Evolutionary conservation across 495 filamentous ascomycete species (phyloP).

Genomic region (Neurospora terricola): DNA sequence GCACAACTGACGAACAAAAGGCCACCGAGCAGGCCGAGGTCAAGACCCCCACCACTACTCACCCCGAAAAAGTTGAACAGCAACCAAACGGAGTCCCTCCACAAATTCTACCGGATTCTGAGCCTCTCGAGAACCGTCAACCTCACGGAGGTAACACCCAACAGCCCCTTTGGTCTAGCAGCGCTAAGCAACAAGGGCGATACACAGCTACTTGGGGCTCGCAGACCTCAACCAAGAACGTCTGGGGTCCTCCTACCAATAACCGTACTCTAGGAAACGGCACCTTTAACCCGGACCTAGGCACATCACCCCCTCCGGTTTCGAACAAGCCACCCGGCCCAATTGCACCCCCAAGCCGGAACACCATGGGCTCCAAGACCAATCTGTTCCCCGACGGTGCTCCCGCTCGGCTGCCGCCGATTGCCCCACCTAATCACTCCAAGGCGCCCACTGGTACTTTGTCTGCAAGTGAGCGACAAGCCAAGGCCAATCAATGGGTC

Average conservation of each 20-base stretch:
- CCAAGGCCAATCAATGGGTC: conserved; percentile 8
- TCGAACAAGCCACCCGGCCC: conserved; percentile 32
- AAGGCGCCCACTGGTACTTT: background rate
- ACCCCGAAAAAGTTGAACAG: conserved; percentile 7
- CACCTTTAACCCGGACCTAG: conserved; percentile 59
- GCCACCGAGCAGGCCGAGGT: conserved; percentile 4
- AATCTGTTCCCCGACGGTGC: conserved; percentile 8
- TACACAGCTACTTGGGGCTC: conserved; percentile 23
- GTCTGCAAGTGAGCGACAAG: conserved; percentile 2
- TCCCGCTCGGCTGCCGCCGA: conserved; percentile 23
- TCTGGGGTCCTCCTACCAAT: conserved; percentile 66
- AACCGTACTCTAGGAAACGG: conserved; percentile 67
- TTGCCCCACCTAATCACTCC: conserved; percentile 27
- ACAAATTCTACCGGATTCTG: conserved; percentile 4
- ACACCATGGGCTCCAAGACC: background rate
- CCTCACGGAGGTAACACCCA: conserved; percentile 5
- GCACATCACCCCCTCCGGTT: conserved; percentile 30
- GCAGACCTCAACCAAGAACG: conserved; percentile 46
- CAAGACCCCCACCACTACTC: conserved; percentile 6
- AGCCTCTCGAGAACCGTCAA: conserved; percentile 10
- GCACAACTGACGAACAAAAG: conserved; percentile 2
- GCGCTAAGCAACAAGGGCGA: conserved; percentile 22
- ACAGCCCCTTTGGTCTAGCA: background rate
- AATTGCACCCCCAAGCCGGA: conserved; percentile 27
- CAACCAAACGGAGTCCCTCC: conserved; percentile 4